Conservation (phyloP, 352 stramenopile genomes). For the Plasmopara viticola region DNA sequence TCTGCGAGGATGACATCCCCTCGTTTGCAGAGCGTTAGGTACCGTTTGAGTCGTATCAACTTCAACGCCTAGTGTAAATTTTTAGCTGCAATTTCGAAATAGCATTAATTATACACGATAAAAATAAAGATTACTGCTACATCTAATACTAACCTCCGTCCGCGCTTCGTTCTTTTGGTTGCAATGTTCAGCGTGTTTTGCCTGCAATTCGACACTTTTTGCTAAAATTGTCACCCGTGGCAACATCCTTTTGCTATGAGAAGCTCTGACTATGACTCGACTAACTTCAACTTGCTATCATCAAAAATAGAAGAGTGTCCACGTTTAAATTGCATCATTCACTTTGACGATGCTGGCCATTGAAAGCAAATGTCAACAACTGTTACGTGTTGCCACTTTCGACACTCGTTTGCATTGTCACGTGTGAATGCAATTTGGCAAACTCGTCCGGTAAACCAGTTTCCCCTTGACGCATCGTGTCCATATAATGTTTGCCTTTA, state of each 20-base stretch:
- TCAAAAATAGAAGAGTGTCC: too few species aligned
- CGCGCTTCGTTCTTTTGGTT: too few species aligned
- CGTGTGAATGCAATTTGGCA: constrained; percentile 34
- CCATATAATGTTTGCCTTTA: constrained; percentile 23
- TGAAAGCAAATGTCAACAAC: too few species aligned
- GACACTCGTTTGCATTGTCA: constrained; percentile 3
- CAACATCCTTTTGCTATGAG: constrained; percentile 8
- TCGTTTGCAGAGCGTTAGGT: constrained; percentile 8
- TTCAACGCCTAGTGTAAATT: constrained; percentile 18
- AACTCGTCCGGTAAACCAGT: constrained; percentile 43
- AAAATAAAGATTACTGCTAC: not conserved
- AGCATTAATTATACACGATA: constrained; percentile 8
- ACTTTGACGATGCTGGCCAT: too few species aligned
- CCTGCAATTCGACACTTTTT: not conserved
- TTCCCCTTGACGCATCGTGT: constrained; percentile 40
- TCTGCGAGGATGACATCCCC: not conserved
- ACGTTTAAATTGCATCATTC: too few species aligned
- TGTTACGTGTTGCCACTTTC: not conserved
- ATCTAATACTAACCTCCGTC: too few species aligned
- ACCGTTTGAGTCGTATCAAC: constrained; percentile 9
- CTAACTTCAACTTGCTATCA: not conserved
- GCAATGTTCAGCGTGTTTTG: not conserved
- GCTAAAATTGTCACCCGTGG: constrained; percentile 2
- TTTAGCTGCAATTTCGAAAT: constrained; percentile 17
- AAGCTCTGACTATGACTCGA: constrained; percentile 5